Evolutionary conservation across 192 early-diverging fungal genomes (phyloP).

Genomic region (Rhizophagus prolifer): DNA sequence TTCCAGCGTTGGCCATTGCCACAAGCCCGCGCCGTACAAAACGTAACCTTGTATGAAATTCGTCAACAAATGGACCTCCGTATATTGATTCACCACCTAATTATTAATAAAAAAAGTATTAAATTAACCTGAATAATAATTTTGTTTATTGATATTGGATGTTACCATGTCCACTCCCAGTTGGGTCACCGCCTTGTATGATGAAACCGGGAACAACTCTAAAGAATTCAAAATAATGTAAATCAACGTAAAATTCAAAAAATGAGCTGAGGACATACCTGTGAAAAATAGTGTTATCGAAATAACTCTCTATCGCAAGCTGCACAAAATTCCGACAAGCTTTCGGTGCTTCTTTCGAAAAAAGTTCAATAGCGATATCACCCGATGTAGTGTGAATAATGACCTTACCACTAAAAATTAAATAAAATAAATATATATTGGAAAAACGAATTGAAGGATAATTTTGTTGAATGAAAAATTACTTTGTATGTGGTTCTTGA

Average conservation of each 20-base stretch:
- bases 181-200: slow-evolving; percentile 94
- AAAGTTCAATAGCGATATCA: slow-evolving; percentile 89
- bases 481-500: slow-evolving; percentile 9
- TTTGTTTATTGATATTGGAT: neutral
- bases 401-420: slow-evolving; percentile 63
- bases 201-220: slow-evolving; percentile 82
- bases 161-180: slow-evolving; percentile 67
- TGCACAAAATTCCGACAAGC: slow-evolving; percentile 96
- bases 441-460: neutral
- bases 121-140: neutral
- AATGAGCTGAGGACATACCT: slow-evolving; percentile 37
- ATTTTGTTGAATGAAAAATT: neutral
- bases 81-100: slow-evolving; percentile 86
- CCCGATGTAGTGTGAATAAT: slow-evolving; percentile 83
- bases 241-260: neutral
- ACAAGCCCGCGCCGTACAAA: slow-evolving; percentile 85
- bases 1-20: slow-evolving; percentile 85
- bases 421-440: neutral
- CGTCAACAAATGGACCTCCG: slow-evolving; percentile 81
- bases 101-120: slow-evolving; percentile 1
- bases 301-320: slow-evolving; percentile 87
- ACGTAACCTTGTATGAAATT: slow-evolving; percentile 90
- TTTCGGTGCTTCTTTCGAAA: slow-evolving; percentile 91
- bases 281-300: slow-evolving; percentile 87
- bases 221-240: neutral